phyloP scores from a whole-genome alignment of 495 filamentous ascomycete species.

The Poronia punctata region DNA sequence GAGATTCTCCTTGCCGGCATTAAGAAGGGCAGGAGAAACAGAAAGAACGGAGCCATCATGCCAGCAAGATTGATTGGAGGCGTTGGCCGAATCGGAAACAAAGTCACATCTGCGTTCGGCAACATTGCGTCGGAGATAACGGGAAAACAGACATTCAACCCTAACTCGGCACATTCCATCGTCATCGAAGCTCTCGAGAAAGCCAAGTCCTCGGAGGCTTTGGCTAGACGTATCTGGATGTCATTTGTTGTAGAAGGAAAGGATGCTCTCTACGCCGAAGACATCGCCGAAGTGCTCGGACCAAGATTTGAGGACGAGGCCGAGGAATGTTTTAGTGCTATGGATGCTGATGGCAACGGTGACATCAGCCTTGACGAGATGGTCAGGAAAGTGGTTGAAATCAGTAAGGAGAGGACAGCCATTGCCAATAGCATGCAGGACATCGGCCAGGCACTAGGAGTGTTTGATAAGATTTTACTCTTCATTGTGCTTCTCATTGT shows the following conservation, averaged over 20 bases:
- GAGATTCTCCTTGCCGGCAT: constrained; percentile 40
- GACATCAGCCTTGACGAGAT: constrained; percentile 94
- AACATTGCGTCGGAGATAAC: constrained; percentile 91
- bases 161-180: constrained; percentile 77
- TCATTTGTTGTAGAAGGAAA: constrained; percentile 90
- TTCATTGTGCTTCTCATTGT: constrained; percentile 72
- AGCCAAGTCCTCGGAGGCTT: constrained; percentile 70
- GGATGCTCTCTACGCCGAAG: constrained; percentile 69
- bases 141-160: constrained; percentile 90
- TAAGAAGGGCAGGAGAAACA: constrained; percentile 32
- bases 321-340: constrained; percentile 67
- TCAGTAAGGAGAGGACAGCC: constrained; percentile 74
- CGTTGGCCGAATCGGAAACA: constrained; percentile 79
- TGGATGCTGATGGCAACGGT: constrained; percentile 86
- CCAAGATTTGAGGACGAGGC: constrained; percentile 62
- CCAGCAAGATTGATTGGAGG: constrained; percentile 74
- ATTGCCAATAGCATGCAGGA: constrained; percentile 92
- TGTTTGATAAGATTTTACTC: constrained; percentile 77
- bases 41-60: constrained; percentile 53
- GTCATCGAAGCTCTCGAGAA: constrained; percentile 85
- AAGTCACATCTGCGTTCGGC: constrained; percentile 86
- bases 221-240: constrained; percentile 94
- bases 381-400: constrained; percentile 77
- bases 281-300: constrained; percentile 83
- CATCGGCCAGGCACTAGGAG: constrained; percentile 87